Conservation (phyloP, 75 land plant species). For the Sequoiadendron giganteum region DNA sequence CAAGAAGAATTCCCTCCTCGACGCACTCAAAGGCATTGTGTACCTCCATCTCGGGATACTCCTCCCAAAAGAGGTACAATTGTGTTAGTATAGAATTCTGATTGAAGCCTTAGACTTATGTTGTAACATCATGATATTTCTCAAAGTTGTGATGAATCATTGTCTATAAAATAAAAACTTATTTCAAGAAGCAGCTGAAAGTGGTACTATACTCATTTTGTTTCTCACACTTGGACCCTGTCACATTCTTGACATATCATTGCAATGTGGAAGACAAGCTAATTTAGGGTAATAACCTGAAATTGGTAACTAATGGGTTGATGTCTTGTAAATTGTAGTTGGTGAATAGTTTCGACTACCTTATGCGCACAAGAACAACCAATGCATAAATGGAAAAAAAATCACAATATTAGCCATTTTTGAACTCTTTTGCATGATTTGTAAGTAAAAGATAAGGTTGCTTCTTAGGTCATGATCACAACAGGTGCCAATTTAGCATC, state of each 20-base stretch:
- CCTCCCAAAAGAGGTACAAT: constrained; percentile 89
- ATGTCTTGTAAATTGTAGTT: background rate
- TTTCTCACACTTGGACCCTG: background rate
- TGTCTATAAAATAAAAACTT: background rate
- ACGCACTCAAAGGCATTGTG: constrained; percentile 56
- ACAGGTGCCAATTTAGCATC: background rate
- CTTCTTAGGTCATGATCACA: background rate
- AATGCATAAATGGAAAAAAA: background rate
- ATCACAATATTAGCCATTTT: background rate
- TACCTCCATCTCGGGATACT: constrained; percentile 88
- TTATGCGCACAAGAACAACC: background rate
- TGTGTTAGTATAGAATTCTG: background rate
- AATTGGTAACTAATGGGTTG: background rate
- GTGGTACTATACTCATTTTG: background rate
- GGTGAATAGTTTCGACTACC: background rate
- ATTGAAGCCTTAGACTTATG: background rate
- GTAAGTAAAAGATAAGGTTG: background rate
- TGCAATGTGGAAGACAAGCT: background rate
- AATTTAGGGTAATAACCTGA: background rate
- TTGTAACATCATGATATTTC: background rate
- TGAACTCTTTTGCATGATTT: background rate
- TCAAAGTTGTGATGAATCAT: background rate
- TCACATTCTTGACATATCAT: background rate
- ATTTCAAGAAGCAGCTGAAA: background rate
- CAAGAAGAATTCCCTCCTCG: constrained; percentile 56